Base-by-base conservation (phyloP, 2,329 filamentous ascomycete genomes). In the Xylariales sp. region DNA sequence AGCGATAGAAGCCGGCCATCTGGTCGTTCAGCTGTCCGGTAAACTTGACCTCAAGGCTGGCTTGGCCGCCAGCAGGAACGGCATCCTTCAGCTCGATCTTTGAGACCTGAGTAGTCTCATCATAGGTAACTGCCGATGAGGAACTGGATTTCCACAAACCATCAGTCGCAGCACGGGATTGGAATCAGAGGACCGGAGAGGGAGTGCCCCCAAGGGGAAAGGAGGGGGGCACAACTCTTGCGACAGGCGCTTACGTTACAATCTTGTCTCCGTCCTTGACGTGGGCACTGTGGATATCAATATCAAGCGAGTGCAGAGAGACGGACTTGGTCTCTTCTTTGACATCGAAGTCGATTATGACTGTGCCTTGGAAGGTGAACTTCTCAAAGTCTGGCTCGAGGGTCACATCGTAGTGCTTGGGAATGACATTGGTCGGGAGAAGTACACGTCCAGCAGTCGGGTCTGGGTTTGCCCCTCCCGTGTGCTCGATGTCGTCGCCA, bases 1-100 rank as follows among this genome's bases (percentile, higher is more conserved):
- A 95, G 41, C 91, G 81, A 67, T 97, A 97, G 76, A 97, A 97
- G 33, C 91, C 91, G 33, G 90, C 90, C 88, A 97, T 95, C 67
- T 90, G 89, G 63, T 93, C 86, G 61, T 94, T 94, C 46, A 95
- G 69, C 38, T 74, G 76, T 36, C 88, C 88, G 11, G 78, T 83
- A 66, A 89, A 94, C 50, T 76, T 83, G 53, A 89, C 78, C 55
- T 82, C 81, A 44, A 94, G 66, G 64, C 83, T 81, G 15, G 85
- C 87, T 70, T 89, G 90, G 54, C 77, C 74, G 17, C 86, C 88
- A 45, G 85, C 84, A 16, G 78, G 63, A 44, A 97, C 70, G 32
- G 72, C 74, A 58, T 89, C 75, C 48, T 81, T 74, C 56, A 97
- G 89, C 49, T 79, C 78, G 59, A 96, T 75, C 54, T 81, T 94